A percentile compares a stretch with the other conserved stretches of the same genome.
Conservation (phyloP, 2,329 filamentous ascomycete species). For the Tolypocladium amazonense region DNA sequence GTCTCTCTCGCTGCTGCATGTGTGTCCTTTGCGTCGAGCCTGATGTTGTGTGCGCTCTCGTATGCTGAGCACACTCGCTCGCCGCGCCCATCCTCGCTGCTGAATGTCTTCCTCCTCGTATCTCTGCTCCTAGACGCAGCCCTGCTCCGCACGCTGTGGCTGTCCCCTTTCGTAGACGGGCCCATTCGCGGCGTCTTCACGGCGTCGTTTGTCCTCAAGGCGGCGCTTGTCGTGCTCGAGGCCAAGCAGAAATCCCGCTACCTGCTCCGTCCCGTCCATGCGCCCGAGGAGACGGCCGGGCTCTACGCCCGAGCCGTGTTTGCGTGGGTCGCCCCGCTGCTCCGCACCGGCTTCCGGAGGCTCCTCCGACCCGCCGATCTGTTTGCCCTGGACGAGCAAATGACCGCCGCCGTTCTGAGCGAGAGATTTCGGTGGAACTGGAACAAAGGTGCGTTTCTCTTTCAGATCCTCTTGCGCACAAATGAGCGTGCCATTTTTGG, state of each 20-base stretch:
- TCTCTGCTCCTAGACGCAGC: conserved; percentile 16
- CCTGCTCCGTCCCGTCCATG: neutral
- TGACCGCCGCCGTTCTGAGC: conserved; percentile 17
- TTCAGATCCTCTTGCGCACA: neutral
- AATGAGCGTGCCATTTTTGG: neutral
- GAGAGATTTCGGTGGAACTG: conserved; percentile 20
- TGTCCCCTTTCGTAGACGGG: conserved; percentile 6
- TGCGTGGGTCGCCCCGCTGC: conserved; percentile 26
- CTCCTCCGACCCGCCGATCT: conserved; percentile 23
- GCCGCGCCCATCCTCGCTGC: neutral
- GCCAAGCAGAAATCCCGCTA: conserved; percentile 21
- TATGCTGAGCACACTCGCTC: conserved; percentile 5
- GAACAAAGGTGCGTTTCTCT: conserved; percentile 4
- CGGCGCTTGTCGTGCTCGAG: conserved; percentile 24
- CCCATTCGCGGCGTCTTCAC: conserved; percentile 25
- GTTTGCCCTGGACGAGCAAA: conserved; percentile 21
- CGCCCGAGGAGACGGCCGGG: conserved; percentile 20
- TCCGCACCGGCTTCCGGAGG: conserved; percentile 22
- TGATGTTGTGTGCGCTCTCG: conserved; percentile 20
- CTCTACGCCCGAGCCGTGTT: conserved; percentile 26
- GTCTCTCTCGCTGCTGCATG: conserved; percentile 13
- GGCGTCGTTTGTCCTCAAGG: conserved; percentile 22
- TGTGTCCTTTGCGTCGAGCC: conserved; percentile 17
- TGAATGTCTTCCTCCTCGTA: neutral
- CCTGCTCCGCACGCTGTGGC: conserved; percentile 23